Evolutionary conservation across 2,329 filamentous ascomycete species (phyloP).

Genomic region (Talaromyces rugulosus): DNA sequence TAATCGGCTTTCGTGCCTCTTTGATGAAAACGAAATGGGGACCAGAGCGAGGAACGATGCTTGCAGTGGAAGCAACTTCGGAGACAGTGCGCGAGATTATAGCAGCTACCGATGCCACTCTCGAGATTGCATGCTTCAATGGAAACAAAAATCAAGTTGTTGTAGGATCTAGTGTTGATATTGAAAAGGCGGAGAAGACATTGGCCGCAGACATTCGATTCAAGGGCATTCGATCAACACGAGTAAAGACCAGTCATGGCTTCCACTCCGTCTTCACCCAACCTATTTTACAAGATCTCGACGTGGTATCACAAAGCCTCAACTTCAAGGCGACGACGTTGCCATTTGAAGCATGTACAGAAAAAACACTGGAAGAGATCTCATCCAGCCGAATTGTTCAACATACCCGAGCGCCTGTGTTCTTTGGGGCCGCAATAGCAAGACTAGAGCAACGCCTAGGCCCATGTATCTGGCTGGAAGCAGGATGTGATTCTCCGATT

Average conservation of each 20-base stretch:
- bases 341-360: conserved; percentile 4
- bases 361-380: background rate
- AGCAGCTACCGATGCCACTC: conserved; percentile 16
- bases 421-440: conserved; percentile 3
- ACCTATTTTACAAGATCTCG: conserved; percentile 5
- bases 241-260: conserved; percentile 7
- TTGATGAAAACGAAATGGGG: conserved; percentile 32
- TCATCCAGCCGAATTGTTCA: conserved; percentile 1
- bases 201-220: background rate
- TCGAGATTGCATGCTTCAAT: conserved; percentile 26
- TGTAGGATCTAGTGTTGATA: conserved; percentile 15
- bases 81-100: conserved; percentile 3
- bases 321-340: background rate
- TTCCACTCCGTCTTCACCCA: conserved; percentile 9
- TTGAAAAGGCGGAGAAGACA: conserved; percentile 10
- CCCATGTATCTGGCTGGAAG: conserved; percentile 8
- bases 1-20: conserved; percentile 28
- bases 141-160: conserved; percentile 19
- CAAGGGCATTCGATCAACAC: background rate
- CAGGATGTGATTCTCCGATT: conserved; percentile 5
- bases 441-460: conserved; percentile 6
- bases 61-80: conserved; percentile 25
- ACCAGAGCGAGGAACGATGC: conserved; percentile 28
- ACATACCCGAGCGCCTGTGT: conserved; percentile 6
- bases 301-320: background rate